These are phyloP conservation scores for Fusarium fracticaudum DNA, from an alignment of 2,329 filamentous ascomycete species.

Conservation along the genomic window DNA sequence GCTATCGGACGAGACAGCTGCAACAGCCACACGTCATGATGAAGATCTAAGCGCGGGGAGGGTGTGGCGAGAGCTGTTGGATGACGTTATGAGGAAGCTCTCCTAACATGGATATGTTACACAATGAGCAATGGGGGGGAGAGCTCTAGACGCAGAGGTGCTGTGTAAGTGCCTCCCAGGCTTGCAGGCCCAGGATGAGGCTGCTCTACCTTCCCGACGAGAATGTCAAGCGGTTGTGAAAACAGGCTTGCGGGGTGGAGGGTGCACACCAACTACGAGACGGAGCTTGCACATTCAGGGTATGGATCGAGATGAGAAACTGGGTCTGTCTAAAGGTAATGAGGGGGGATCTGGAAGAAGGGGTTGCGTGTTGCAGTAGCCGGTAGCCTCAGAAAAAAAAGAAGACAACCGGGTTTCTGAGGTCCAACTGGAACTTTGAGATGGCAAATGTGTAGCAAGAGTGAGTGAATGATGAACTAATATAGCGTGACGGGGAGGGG, in stretches of 20 bases:
- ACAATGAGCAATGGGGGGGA: not conserved
- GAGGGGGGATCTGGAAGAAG: conserved; percentile 1
- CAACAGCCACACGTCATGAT: conserved; percentile 43
- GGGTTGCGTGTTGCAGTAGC: conserved; percentile 16
- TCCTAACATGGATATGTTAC: conserved; percentile 21
- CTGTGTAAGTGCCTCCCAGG: conserved; percentile 1
- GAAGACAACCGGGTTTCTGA: conserved; percentile 2
- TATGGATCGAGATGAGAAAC: conserved; percentile 33
- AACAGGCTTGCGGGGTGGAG: conserved; percentile 37
- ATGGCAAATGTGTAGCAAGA: not conserved
- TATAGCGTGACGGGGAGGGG: conserved; percentile 37
- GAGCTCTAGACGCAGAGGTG: conserved; percentile 15
- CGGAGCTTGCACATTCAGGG: conserved; percentile 29
- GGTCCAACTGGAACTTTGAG: not conserved
- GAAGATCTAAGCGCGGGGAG: conserved; percentile 28
- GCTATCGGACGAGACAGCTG: conserved; percentile 18
- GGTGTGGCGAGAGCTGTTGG: conserved; percentile 37
- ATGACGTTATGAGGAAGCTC: conserved; percentile 40
- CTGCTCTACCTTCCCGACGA: conserved; percentile 4
- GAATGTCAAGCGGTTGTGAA: conserved; percentile 13
- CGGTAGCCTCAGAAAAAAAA: not conserved
- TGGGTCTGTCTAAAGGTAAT: conserved; percentile 9
- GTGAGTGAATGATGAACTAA: conserved; percentile 11
- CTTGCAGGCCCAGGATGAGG: conserved; percentile 14
- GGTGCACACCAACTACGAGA: conserved; percentile 25